Conservation (phyloP, 257 asterid genomes). For the Salvia splendens region DNA sequence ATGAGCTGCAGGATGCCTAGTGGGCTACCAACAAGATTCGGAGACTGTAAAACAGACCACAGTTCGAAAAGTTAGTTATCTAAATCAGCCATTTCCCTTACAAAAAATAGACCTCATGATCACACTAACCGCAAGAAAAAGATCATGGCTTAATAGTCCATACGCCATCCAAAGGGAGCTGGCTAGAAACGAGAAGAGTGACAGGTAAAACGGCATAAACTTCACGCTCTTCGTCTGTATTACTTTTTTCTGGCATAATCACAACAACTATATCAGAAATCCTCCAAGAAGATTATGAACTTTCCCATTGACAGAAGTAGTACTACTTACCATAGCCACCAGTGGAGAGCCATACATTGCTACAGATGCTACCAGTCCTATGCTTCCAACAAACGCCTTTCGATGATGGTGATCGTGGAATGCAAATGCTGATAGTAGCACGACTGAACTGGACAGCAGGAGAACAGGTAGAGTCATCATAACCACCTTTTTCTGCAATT, state of each 20-base stretch:
- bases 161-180: conserved; percentile 80
- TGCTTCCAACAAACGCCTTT: conserved; percentile 69
- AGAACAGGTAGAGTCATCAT: conserved; percentile 43
- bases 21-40: conserved; percentile 74
- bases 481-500: conserved; percentile 58
- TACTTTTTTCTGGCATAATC: conserved; percentile 63
- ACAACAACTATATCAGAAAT: conserved; percentile 10
- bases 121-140: conserved; percentile 66
- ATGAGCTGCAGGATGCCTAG: conserved; percentile 71
- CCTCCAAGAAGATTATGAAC: background rate
- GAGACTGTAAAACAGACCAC: conserved; percentile 49
- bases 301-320: background rate
- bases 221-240: conserved; percentile 75
- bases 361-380: conserved; percentile 66
- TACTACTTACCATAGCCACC: conserved; percentile 64
- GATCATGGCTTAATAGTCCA: conserved; percentile 71
- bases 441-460: conserved; percentile 38
- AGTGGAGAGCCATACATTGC: conserved; percentile 84
- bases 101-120: background rate
- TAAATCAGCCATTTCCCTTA: background rate
- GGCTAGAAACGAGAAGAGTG: conserved; percentile 73
- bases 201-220: conserved; percentile 83
- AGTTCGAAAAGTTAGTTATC: background rate
- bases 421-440: conserved; percentile 45
- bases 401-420: conserved; percentile 58